Evolutionary conservation across 2,329 filamentous ascomycete genomes (phyloP), one percentile per base, ranked within the genome.

Genomic region (Trichophyton mentagrophytes): DNA sequence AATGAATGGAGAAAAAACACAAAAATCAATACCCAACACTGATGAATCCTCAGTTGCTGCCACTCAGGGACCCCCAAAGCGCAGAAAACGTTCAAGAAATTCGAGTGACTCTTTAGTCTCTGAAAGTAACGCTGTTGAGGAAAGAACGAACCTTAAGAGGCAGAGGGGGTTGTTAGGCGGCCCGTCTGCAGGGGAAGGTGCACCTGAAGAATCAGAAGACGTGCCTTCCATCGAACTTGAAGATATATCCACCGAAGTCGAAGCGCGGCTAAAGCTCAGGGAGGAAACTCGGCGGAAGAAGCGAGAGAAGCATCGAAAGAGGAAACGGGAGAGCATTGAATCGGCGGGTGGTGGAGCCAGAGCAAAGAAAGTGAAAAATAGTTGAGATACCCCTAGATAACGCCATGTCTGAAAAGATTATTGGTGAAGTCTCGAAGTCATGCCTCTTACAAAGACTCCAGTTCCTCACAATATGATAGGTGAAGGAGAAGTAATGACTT

Each of bases 211-310:
- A 36, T 17, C 47, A 13, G 11, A 60, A n/a, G 49, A 57, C 9
- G 57, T 59, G 11, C 60, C 47, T 5, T 20, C 55, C 2, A 61
- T 71, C 15, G 72, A 74, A 44, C 73, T 71, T 25, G 75, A 78
- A 59, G 76, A 78, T 62, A 78, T 78, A 55, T 76, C 75, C 2
- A 72, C 69, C 9, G 76, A 77, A 56, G 77, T 79, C 0, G 74
- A 77, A 59, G 71, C 72, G 17, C 69, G 75, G n/a, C 61, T 78
- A 40, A 70, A 69, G 53, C 73, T 76, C 46, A 77, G 73, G 60
- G 75, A 77, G 61, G 72, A 75, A 57, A 67, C 66, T 11, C 71
- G 74, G 2, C 69, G 66, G 38, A 69, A 66, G 58, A 63, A 62
- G 17, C 69, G 69, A 53, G 61, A 69, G 2, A 72, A 71, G 53